These are phyloP conservation scores for Puccinellia tenuiflora DNA, from an alignment of 176 grass and related monocot species.

Conservation along the genomic window DNA sequence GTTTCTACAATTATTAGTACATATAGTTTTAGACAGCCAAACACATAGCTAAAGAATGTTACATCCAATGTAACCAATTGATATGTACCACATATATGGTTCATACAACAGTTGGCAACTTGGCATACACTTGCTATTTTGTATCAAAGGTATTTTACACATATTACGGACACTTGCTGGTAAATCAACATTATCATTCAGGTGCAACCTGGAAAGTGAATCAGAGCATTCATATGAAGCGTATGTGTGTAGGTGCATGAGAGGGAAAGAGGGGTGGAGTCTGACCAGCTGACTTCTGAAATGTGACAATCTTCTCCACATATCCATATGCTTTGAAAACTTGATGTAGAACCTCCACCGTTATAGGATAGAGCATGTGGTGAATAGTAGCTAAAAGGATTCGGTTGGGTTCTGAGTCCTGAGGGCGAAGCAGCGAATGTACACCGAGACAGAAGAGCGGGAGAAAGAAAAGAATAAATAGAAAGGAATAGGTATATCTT, in stretches of 20 bases:
- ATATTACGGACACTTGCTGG: constrained; percentile 11
- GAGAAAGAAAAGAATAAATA: constrained; percentile 59
- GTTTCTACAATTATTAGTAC: background rate
- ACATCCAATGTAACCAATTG: constrained; percentile 8
- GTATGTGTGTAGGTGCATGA: background rate
- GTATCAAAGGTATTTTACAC: constrained; percentile 4
- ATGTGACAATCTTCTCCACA: constrained; percentile 99
- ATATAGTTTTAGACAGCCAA: background rate
- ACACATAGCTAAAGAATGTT: background rate
- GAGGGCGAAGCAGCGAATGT: constrained; percentile 39
- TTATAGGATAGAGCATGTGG: constrained; percentile 99
- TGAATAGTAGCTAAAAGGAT: constrained; percentile 99
- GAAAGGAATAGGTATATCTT: constrained; percentile 46
- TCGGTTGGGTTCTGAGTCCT: constrained; percentile 97
- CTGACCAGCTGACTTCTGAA: constrained; percentile 99
- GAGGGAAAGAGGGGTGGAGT: constrained; percentile 33
- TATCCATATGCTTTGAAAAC: constrained; percentile 97
- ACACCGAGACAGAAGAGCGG: constrained; percentile 42
- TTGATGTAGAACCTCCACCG: constrained; percentile 96
- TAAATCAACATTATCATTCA: constrained; percentile 17
- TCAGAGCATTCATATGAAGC: constrained; percentile 27
- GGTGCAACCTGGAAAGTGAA: constrained; percentile 3
- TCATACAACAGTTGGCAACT: background rate
- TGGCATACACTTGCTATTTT: background rate
- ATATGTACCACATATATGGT: background rate